Evolutionary conservation across 805 yeast species (phyloP).

Genomic region (Myxozyma sirexii): DNA sequence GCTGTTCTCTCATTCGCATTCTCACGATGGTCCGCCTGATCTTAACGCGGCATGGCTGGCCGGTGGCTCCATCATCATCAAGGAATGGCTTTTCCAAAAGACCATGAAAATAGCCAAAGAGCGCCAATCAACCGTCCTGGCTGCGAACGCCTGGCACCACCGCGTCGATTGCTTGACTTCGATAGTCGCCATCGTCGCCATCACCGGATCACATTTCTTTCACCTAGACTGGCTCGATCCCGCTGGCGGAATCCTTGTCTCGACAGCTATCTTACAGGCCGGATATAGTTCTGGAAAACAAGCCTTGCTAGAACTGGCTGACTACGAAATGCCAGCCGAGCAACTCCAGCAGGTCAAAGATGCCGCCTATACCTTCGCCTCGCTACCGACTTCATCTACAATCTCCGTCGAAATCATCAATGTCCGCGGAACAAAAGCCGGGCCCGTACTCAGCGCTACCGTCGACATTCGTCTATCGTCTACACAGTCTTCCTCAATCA

Average conservation of each 20-base stretch:
- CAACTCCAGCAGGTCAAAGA: slow-evolving; percentile 6
- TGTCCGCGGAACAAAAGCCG: slow-evolving; percentile 28
- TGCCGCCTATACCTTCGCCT: neutral
- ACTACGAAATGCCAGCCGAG: slow-evolving; percentile 46
- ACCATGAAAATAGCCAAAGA: slow-evolving; percentile 78
- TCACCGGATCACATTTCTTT: slow-evolving; percentile 79
- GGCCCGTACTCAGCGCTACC: slow-evolving; percentile 26
- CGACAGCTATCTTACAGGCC: slow-evolving; percentile 77
- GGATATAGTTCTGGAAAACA: slow-evolving; percentile 74
- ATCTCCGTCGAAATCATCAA: slow-evolving; percentile 11
- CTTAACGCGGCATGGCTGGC: slow-evolving; percentile 98
- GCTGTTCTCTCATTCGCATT: slow-evolving; percentile 48
- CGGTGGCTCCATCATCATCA: slow-evolving; percentile 78
- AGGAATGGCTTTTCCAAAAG: slow-evolving; percentile 84
- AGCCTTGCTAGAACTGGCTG: slow-evolving; percentile 77
- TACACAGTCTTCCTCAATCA: neutral
- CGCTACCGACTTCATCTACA: neutral
- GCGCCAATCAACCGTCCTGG: slow-evolving; percentile 82
- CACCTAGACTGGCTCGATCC: slow-evolving; percentile 86
- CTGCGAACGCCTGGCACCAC: slow-evolving; percentile 99
- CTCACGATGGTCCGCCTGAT: slow-evolving; percentile 54
- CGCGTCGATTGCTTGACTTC: slow-evolving; percentile 93
- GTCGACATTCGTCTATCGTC: slow-evolving; percentile 23
- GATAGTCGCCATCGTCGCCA: slow-evolving; percentile 83
- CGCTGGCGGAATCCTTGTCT: slow-evolving; percentile 86